Evolutionary conservation across 139 green algal species (phyloP), one percentile per base, ranked within the genome.

Genomic region (Zygnema cylindricum): DNA sequence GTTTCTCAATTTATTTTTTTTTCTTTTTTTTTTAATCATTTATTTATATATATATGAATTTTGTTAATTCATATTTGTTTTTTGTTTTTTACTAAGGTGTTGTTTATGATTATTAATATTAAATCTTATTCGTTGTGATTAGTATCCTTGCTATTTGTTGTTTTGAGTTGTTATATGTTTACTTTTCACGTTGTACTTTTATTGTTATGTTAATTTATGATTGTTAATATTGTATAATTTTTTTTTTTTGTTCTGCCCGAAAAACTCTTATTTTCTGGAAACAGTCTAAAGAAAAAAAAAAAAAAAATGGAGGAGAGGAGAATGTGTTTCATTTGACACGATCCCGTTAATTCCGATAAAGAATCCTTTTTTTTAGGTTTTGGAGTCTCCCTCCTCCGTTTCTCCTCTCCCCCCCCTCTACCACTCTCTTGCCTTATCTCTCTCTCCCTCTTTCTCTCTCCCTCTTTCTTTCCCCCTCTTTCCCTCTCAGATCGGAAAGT

Each of bases 401-500:
- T n/a, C 33, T 25, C 25, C 25, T 32, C 71, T 25, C 71, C 71
- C 75, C 71, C 75, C 57, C 75, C 30, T 30, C 25, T 82, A 25
- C 75, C 75, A 25, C 75, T 82, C 75, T 82, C 75, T 25, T 25
- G 57, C 75, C 33, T 32, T 25, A n/a, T 82, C 25, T 82, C 75
- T 82, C 75, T 82, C 75, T 82, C 75, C 71, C 75, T 82, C 75
- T 82, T 73, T 25, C 75, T 82, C 75, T 82, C 75, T 82, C 25
- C 71, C 75, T 82, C 75, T 82, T 84, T 69, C 11, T 2, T 54
- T 43, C 30, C 36, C 16, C 21, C 36, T 25, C 3, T 41, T 16
- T 41, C 36, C 21, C 11, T n/a, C 3, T 11, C 84, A 89, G 84
- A 54, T 89, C 75, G 84, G 84, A n/a, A 89, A 89, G 84, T 89